These are phyloP conservation scores for Ceriops tagal DNA, from an alignment of 345 rosid species.

Conservation along the genomic window DNA sequence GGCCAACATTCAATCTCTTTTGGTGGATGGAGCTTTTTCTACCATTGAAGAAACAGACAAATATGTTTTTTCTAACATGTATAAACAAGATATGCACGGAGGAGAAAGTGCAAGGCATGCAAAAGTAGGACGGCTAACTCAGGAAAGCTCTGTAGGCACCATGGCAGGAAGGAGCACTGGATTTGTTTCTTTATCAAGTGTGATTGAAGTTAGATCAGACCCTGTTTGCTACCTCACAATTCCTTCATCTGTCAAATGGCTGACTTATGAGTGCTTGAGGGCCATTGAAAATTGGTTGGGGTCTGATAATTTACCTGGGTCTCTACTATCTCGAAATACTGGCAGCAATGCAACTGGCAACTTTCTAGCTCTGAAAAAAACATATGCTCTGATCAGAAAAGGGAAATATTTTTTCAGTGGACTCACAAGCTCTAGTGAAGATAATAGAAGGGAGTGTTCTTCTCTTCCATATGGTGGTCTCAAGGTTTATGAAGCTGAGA, in stretches of 20 bases:
- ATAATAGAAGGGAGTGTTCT: constrained; percentile 30
- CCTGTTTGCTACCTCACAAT: constrained; percentile 28
- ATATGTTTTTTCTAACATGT: constrained; percentile 23
- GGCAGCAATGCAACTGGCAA: constrained; percentile 38
- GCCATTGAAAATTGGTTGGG: constrained; percentile 66
- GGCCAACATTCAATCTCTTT: constrained; percentile 63
- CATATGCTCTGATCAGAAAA: constrained; percentile 44
- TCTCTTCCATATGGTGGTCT: constrained; percentile 28
- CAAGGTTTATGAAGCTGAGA: constrained; percentile 35
- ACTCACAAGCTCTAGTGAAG: constrained; percentile 50
- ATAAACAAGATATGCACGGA: constrained; percentile 42
- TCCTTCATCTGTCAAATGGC: constrained; percentile 59
- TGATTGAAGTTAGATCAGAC: constrained; percentile 35
- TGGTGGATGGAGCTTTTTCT: constrained; percentile 80
- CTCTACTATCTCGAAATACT: constrained; percentile 32
- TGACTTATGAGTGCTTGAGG: constrained; percentile 67
- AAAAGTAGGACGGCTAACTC: constrained; percentile 78
- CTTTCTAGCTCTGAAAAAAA: constrained; percentile 52
- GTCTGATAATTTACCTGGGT: constrained; percentile 44
- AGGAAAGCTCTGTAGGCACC: constrained; percentile 66
- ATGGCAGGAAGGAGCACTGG: constrained; percentile 44
- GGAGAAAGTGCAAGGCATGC: constrained; percentile 62
- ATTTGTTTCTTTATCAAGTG: constrained; percentile 33
- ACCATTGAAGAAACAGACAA: constrained; percentile 36
- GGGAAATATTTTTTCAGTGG: constrained; percentile 55